Evolutionary conservation across 2,329 filamentous ascomycete species (phyloP).

Genomic region (Nigrograna mackinnonii): DNA sequence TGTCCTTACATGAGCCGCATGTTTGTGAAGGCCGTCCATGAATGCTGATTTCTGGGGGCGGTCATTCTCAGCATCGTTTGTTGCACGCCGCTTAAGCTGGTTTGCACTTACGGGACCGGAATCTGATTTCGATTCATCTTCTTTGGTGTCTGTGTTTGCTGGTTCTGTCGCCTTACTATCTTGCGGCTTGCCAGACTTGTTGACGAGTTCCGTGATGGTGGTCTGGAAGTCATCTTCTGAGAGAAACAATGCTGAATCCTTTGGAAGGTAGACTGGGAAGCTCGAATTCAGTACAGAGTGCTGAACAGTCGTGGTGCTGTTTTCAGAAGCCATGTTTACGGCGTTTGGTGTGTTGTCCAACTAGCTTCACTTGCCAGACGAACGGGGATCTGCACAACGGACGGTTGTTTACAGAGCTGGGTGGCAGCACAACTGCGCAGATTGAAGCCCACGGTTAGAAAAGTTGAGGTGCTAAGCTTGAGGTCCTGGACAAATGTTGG

Average conservation of each 20-base stretch:
- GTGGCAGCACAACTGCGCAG: too few species aligned
- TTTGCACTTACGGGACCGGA: background rate
- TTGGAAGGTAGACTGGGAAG: slow-evolving; percentile 25
- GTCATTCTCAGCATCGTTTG: slow-evolving; percentile 9
- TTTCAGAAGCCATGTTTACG: too few species aligned
- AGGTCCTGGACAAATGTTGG: too few species aligned
- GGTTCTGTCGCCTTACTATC: slow-evolving; percentile 3
- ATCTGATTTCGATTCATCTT: background rate
- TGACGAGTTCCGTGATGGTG: slow-evolving; percentile 12
- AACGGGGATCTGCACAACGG: too few species aligned
- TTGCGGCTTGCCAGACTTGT: background rate
- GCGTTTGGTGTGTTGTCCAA: too few species aligned
- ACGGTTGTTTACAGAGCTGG: too few species aligned
- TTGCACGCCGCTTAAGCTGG: slow-evolving; percentile 14
- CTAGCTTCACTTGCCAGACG: too few species aligned
- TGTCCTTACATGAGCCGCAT: slow-evolving; percentile 14
- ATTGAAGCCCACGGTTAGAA: too few species aligned
- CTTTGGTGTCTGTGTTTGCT: slow-evolving; percentile 5
- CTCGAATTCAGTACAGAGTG: slow-evolving; percentile 23
- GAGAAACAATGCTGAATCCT: slow-evolving; percentile 18
- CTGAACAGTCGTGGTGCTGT: too few species aligned
- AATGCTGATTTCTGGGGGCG: slow-evolving; percentile 21
- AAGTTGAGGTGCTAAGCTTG: too few species aligned
- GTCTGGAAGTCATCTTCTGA: slow-evolving; percentile 20
- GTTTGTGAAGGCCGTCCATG: slow-evolving; percentile 19